These are phyloP conservation scores for Cicer judaicum DNA, from an alignment of 306 rosid genomes.

Conservation along the genomic window DNA sequence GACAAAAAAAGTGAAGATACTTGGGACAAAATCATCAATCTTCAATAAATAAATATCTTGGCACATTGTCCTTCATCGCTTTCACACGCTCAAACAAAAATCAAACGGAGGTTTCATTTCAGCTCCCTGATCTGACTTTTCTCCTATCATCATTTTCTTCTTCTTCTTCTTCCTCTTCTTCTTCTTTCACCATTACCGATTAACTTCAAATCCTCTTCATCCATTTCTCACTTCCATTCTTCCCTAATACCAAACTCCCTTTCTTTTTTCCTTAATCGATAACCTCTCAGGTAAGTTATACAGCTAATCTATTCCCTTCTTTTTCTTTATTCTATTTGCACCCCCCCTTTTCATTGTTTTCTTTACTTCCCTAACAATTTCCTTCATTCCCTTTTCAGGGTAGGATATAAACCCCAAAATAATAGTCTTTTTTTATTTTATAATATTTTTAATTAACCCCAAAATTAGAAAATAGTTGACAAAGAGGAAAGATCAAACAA, in stretches of 20 bases:
- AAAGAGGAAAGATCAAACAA: constrained; percentile 20
- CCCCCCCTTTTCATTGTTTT: constrained; percentile 17
- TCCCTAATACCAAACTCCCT: background rate
- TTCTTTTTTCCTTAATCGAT: background rate
- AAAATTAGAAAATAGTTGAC: background rate
- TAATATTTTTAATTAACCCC: constrained; percentile 13
- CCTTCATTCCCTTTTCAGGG: constrained; percentile 10
- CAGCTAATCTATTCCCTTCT: background rate
- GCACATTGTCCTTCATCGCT: constrained; percentile 9
- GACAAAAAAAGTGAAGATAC: background rate
- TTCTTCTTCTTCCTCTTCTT: constrained; percentile 6
- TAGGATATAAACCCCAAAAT: background rate
- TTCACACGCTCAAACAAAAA: constrained; percentile 13
- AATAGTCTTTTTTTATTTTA: background rate
- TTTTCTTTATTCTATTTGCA: constrained; percentile 4
- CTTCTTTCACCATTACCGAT: constrained; percentile 22
- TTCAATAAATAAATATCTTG: background rate
- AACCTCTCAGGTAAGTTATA: constrained; percentile 26
- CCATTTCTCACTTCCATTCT: constrained; percentile 8
- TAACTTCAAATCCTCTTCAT: constrained; percentile 10
- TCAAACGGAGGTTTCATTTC: constrained; percentile 39
- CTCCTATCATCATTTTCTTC: constrained; percentile 20
- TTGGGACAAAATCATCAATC: background rate
- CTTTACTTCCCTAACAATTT: constrained; percentile 6
- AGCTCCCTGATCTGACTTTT: constrained; percentile 48